phyloP scores from a whole-genome alignment of 2,329 filamentous ascomycete genomes.

The Diaporthe destruens region DNA sequence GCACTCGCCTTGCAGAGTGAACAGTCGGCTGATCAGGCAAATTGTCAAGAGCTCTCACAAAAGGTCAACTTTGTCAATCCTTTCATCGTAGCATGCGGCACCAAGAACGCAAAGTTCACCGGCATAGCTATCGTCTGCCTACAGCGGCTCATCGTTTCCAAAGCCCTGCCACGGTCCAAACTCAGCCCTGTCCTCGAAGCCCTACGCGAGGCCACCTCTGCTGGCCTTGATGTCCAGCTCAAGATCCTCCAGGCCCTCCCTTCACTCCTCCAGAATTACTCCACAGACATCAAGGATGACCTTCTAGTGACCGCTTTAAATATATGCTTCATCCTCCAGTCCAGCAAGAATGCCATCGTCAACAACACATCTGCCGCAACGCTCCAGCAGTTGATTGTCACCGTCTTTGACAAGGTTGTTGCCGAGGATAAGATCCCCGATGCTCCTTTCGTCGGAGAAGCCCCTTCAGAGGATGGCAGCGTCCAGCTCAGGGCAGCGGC shows the following conservation, averaged over 20 bases:
- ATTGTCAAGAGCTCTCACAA: conserved; percentile 79
- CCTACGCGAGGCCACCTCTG: conserved; percentile 85
- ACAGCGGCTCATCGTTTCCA: conserved; percentile 86
- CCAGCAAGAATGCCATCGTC: conserved; percentile 91
- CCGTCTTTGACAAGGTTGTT: conserved; percentile 92
- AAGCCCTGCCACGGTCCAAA: conserved; percentile 81
- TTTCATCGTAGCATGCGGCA: conserved; percentile 92
- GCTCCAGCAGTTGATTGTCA: conserved; percentile 90
- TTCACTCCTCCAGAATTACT: conserved; percentile 90
- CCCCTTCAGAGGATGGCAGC: conserved; percentile 73
- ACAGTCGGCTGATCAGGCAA: conserved; percentile 32
- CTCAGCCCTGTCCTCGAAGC: conserved; percentile 90
- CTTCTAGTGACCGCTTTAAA: conserved; percentile 86
- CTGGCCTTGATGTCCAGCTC: conserved; percentile 88
- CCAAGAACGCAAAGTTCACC: conserved; percentile 91
- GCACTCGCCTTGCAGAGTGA: conserved; percentile 42
- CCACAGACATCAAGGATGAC: conserved; percentile 82
- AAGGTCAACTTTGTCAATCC: conserved; percentile 89
- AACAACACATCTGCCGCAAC: conserved; percentile 98
- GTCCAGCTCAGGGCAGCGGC: conserved; percentile 80
- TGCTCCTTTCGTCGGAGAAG: conserved; percentile 73
- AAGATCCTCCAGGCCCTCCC: conserved; percentile 95
- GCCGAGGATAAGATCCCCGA: conserved; percentile 79
- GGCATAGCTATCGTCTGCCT: conserved; percentile 89
- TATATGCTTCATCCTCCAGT: conserved; percentile 91